Conservation (phyloP, 768 basidiomycete species). For the Rhodotorula paludigena region DNA sequence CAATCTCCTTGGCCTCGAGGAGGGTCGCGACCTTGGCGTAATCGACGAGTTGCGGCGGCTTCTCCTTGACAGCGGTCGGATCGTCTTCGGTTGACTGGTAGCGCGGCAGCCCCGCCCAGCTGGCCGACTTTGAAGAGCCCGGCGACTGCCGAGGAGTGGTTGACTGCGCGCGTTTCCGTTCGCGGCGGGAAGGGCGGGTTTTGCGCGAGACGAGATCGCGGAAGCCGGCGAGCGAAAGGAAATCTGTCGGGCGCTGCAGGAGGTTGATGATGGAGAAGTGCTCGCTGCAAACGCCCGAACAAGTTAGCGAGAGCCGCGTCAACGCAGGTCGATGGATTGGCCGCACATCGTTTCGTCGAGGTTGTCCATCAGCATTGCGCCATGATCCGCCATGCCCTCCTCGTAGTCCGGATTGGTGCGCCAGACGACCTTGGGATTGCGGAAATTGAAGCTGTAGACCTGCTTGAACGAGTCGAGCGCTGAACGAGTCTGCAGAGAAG, state of each 20-base stretch:
- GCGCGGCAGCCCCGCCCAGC: constrained; percentile 51
- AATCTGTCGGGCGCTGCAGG: not conserved
- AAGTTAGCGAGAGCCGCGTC: not conserved
- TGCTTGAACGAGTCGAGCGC: constrained; percentile 79
- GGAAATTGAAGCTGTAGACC: constrained; percentile 65
- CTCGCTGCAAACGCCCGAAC: not conserved
- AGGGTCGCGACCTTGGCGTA: constrained; percentile 84
- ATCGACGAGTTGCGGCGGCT: constrained; percentile 51
- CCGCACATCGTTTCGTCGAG: constrained; percentile 50
- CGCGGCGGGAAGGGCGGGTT: not conserved
- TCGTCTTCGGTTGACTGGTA: constrained; percentile 44
- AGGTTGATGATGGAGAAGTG: not conserved
- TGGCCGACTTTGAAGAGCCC: not conserved
- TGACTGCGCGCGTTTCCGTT: constrained; percentile 38
- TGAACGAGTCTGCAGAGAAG: constrained; percentile 76
- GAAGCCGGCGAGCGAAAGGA: constrained; percentile 7
- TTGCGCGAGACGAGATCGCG: not conserved
- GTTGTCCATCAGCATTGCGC: constrained; percentile 59
- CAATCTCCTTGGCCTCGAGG: constrained; percentile 68
- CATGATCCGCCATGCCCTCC: constrained; percentile 62
- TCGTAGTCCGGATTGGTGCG: constrained; percentile 72
- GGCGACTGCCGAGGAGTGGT: constrained; percentile 1
- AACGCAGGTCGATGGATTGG: not conserved
- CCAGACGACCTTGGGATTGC: constrained; percentile 59
- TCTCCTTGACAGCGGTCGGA: not conserved